Conservation (phyloP, 2,329 filamentous ascomycete genomes). For the Paraconiothyrium sp. region DNA sequence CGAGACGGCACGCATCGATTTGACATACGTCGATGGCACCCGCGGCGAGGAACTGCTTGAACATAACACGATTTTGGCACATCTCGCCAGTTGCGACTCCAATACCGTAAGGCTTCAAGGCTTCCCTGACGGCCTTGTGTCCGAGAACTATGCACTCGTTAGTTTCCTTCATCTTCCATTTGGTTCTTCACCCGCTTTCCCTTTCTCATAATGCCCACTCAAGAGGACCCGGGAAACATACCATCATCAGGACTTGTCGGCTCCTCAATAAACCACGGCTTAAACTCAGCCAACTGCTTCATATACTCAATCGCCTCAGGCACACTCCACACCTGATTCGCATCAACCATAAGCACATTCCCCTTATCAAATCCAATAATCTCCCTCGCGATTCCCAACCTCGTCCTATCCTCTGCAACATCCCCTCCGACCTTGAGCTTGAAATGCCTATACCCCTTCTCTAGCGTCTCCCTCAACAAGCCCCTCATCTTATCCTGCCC, state of each 20-base stretch:
- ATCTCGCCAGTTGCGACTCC: conserved; percentile 93
- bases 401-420: conserved; percentile 74
- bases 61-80: conserved; percentile 93
- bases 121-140: conserved; percentile 84
- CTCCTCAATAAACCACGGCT: conserved; percentile 95
- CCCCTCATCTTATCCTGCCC: conserved; percentile 85
- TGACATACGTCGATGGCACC: conserved; percentile 89
- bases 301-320: conserved; percentile 90
- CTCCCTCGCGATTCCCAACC: conserved; percentile 77
- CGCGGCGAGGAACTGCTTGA: conserved; percentile 86
- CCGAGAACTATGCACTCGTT: conserved; percentile 69
- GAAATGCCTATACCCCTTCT: conserved; percentile 83
- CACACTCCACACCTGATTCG: conserved; percentile 92
- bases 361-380: conserved; percentile 84
- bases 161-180: conserved; percentile 4
- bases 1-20: conserved; percentile 88
- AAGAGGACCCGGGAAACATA: conserved; percentile 25
- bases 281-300: conserved; percentile 81
- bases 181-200: neutral
- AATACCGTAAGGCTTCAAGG: conserved; percentile 77
- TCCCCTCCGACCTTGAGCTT: conserved; percentile 88
- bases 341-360: conserved; percentile 91
- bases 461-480: conserved; percentile 77
- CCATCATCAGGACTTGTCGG: conserved; percentile 86
- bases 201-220: neutral